Percentiles rank a stretch among this genome's conserved stretches.
Evolutionary conservation across 2,329 filamentous ascomycete species (phyloP).

Genomic region (Aureobasidium sp.): DNA sequence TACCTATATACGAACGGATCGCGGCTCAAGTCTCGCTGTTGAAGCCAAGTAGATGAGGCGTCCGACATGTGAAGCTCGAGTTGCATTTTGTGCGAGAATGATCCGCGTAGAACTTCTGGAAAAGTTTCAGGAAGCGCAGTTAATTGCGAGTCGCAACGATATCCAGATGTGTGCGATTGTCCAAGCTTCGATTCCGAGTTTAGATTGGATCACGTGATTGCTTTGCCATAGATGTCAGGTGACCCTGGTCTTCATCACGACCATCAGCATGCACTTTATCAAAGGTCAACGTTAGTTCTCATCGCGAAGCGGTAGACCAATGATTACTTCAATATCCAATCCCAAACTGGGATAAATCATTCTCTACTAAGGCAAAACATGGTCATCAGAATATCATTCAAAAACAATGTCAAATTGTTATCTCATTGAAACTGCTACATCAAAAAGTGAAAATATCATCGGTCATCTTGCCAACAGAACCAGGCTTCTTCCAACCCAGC

Average conservation of each 20-base stretch:
- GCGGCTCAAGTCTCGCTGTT: not conserved
- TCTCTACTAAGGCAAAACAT: too few relatives aligned
- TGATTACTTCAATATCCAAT: too few relatives aligned
- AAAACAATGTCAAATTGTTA: too few relatives aligned
- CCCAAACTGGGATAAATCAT: too few relatives aligned
- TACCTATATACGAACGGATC: not conserved
- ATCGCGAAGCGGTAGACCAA: too few relatives aligned
- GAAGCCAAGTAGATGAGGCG: not conserved
- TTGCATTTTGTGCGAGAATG: not conserved
- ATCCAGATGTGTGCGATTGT: not conserved
- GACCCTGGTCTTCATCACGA: not conserved
- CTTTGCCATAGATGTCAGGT: not conserved
- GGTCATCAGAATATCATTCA: too few relatives aligned
- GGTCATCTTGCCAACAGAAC: constrained; percentile 86
- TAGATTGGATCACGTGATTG: not conserved
- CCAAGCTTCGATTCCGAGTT: not conserved
- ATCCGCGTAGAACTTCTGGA: not conserved
- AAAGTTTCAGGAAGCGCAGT: constrained; percentile 5
- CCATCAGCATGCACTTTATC: too few relatives aligned
- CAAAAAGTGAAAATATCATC: constrained; percentile 90
- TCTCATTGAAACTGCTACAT: too few relatives aligned
- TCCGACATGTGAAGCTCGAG: not conserved
- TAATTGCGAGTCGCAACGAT: not conserved
- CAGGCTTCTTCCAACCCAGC: constrained; percentile 80
- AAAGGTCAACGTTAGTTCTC: too few relatives aligned